Percentiles rank a stretch among this genome's conserved stretches.
phyloP scores from a whole-genome alignment of 2,329 filamentous ascomycete species.

The Fusarium oligoseptatum region DNA sequence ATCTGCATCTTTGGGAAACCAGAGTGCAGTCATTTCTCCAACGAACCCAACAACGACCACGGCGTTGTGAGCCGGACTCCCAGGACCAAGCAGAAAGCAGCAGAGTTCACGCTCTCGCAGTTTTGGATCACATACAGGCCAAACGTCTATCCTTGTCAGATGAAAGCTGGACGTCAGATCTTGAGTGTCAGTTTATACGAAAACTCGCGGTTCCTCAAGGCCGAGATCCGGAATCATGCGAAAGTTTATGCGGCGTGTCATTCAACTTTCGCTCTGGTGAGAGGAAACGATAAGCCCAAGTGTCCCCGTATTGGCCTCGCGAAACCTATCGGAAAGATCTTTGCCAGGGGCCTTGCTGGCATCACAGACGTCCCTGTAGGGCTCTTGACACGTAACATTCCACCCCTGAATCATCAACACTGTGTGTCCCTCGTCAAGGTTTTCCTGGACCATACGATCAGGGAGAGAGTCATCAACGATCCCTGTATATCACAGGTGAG shows the following conservation, averaged over 20 bases:
- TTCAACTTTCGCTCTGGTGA: no score
- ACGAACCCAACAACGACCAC: neutral
- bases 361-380: neutral
- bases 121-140: neutral
- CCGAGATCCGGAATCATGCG: slow-evolving; percentile 8
- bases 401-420: slow-evolving; percentile 7
- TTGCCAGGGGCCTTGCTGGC: neutral
- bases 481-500: slow-evolving; percentile 12
- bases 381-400: slow-evolving; percentile 14
- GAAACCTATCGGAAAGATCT: neutral
- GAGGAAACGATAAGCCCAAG: no score
- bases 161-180: neutral
- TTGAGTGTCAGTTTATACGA: slow-evolving; percentile 15
- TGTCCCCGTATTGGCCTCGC: slow-evolving; percentile 3
- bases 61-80: neutral
- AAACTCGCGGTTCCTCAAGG: neutral
- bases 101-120: neutral
- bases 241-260: neutral
- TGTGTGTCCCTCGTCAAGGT: neutral
- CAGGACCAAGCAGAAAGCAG: neutral
- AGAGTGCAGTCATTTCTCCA: neutral
- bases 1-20: neutral
- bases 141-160: neutral
- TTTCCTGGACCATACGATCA: slow-evolving; percentile 2
- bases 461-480: neutral